Conservation (phyloP, 345 rosid genomes). For the rapeseed (Brassica napus) region Da-Ae NC_063452.1:64341501-64342000, state of each 20-base stretch:
- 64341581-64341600: background rate
- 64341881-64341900: conserved; percentile 9
- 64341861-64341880: background rate
- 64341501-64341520: conserved; percentile 44
- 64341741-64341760: conserved; percentile 43
- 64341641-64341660: conserved; percentile 10
- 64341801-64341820: conserved; percentile 30
- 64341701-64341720: conserved; percentile 42
- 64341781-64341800: conserved; percentile 25
- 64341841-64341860: background rate
- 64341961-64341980: background rate
- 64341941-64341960: background rate
- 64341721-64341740: conserved; percentile 57
- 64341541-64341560: conserved; percentile 50
- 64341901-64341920: background rate
- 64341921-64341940: background rate
- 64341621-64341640: conserved; percentile 21
- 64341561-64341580: background rate
- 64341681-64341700: conserved; percentile 28
- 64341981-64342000: background rate
- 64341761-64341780: conserved; percentile 46
- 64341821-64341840: conserved; percentile 7
- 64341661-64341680: conserved; percentile 43
- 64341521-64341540: conserved; percentile 28
- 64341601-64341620: conserved; percentile 42